Evolutionary conservation across 805 yeast genomes (phyloP), one percentile per base, ranked within the genome.

Genomic region (Sungouiozyma ichnusensis): DNA sequence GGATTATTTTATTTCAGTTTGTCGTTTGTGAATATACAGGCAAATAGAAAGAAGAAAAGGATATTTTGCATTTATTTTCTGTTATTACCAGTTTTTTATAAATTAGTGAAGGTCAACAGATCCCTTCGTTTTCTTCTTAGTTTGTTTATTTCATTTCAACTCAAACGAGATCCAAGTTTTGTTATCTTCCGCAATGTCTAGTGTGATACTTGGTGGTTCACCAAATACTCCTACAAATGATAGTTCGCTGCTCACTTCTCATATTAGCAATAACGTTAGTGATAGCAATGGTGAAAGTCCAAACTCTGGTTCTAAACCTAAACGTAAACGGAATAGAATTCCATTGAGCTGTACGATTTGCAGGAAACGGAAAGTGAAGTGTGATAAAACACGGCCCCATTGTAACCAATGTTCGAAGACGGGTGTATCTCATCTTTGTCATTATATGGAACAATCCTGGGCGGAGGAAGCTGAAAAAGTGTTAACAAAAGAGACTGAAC

Each of bases 391-490:
- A 36, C 68, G 74, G 48, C 81, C 81, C 1, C 74, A 73, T 39
- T 75, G 81, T 55, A 64, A 72, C 7, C 74, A 73, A 43, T 75
- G 81, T 62, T 66, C 68, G 31, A 72, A 72, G 50, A 74, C 76
- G 14, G 79, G 79, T 2, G 79, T 75, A 14, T 72, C 72, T 6
- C 79, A 75, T 52, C 57, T 75, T 16, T 75, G 81, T 44, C 74
- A 73, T 40, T 75, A 74, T 48, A 64, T 75, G 49, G 79, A 73
- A 46, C 81, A 78, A 35, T 63, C 68, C n/a, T 75, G 81, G 81
- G 79, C 80, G 58, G 51, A 62, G 53, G 54, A 63, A 48, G 57
- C 62, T 64, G 52, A 82, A 74, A 57, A 65, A 60, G 46, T 74
- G 68, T 44, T 66, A 57, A 54, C 73, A 47, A 67, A 74, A 43